Evolutionary conservation across 164 flowering plant genomes (phyloP).

Genomic region (Tetracentron sinense): DNA sequence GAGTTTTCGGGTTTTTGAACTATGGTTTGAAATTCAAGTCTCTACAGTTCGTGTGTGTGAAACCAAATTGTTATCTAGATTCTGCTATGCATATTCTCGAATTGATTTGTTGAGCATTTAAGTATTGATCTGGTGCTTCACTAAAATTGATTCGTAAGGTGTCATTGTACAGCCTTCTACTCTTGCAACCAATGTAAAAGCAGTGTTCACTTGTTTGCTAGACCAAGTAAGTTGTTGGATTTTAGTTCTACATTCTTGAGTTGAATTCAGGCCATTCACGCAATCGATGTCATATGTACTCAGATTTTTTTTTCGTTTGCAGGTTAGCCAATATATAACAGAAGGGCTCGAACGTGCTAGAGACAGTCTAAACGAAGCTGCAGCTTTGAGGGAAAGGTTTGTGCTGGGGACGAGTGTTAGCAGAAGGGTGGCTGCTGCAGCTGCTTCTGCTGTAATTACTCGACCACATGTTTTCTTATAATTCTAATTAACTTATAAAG

Average conservation of each 20-base stretch:
- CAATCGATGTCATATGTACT: not conserved
- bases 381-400: constrained; percentile 89
- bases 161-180: constrained; percentile 67
- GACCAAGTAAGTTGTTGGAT: constrained; percentile 71
- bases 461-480: constrained; percentile 8
- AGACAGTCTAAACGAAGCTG: constrained; percentile 92
- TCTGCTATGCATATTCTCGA: not conserved
- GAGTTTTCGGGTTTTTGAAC: too few species aligned
- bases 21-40: too few species aligned
- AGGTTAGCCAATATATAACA: constrained; percentile 89
- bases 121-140: not conserved
- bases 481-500: not conserved
- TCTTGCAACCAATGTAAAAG: constrained; percentile 80
- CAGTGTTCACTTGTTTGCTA: constrained; percentile 83
- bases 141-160: constrained; percentile 10
- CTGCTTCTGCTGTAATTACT: constrained; percentile 92
- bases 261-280: not conserved
- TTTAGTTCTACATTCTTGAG: not conserved
- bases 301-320: constrained; percentile 13
- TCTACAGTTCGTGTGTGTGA: too few species aligned
- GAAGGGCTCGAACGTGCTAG: constrained; percentile 94
- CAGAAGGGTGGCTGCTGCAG: constrained; percentile 97
- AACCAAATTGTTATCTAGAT: not conserved
- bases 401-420: constrained; percentile 79
- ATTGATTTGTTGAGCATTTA: not conserved